Evolutionary conservation across 441 rosid species (phyloP).

Genomic region (Erodium texanum): DNA sequence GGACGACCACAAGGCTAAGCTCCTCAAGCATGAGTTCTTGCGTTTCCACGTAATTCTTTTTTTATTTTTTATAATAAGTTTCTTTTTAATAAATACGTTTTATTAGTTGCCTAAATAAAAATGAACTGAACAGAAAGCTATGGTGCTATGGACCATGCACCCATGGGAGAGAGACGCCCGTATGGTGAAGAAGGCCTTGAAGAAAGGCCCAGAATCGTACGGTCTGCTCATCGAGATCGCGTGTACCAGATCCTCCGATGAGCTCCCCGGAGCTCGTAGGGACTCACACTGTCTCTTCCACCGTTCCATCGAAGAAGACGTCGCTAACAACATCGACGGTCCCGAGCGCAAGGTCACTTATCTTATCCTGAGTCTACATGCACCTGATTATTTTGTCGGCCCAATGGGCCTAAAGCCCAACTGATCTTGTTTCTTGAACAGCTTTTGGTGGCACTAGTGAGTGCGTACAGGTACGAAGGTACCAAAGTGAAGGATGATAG

Average conservation of each 20-base stretch:
- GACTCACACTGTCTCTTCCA: slow-evolving; percentile 26
- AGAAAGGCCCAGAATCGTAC: slow-evolving; percentile 18
- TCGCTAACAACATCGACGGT: slow-evolving; percentile 15
- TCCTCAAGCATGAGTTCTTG: slow-evolving; percentile 24
- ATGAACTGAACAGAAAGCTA: slow-evolving; percentile 15
- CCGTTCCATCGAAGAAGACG: slow-evolving; percentile 24
- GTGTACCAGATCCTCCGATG: slow-evolving; percentile 24
- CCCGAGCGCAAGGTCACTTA: slow-evolving; percentile 15
- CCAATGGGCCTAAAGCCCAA: no score
- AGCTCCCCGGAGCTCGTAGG: slow-evolving; percentile 21
- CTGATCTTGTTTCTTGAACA: not conserved
- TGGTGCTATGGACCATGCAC: slow-evolving; percentile 25
- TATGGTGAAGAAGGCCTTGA: slow-evolving; percentile 19
- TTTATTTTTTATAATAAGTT: not conserved
- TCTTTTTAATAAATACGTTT: not conserved
- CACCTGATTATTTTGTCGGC: no score
- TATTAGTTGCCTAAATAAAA: not conserved
- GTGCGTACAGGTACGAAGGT: slow-evolving; percentile 25
- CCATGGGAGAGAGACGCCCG: slow-evolving; percentile 27
- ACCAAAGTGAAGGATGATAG: slow-evolving; percentile 11
- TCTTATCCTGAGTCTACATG: no score
- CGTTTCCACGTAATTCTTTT: slow-evolving; percentile 19
- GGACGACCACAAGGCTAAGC: slow-evolving; percentile 20
- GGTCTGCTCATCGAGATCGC: slow-evolving; percentile 18
- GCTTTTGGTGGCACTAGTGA: slow-evolving; percentile 22